Evolutionary conservation across 768 basidiomycete genomes (phyloP), one percentile per base, ranked within the genome.

Genomic region (Suillus subalutaceus): DNA sequence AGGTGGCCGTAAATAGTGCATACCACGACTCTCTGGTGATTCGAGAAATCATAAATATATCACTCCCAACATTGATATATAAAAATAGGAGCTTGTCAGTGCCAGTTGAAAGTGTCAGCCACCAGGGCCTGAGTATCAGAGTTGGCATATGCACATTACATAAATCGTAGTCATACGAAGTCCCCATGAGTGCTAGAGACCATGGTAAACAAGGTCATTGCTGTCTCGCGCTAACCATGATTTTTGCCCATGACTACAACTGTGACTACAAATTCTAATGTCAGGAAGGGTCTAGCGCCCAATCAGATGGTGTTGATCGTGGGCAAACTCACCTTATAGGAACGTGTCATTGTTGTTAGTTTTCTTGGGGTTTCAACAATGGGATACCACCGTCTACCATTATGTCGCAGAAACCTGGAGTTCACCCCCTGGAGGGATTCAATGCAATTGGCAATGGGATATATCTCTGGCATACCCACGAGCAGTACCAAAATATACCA

Each of bases 401-500:
- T 16, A 43, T 60, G 41, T 32, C 41, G 40, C 26, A 12, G 30
- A 43, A 41, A 43, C 18, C 58, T 41, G 40, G 40, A 12, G 26
- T 30, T 60, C 58, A 20, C 10, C 40, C 58, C 18, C 18, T 60
- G 59, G 59, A 60, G 43, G 59, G 59, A 26, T 60, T 60, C 18
- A 43, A 2, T 43, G 2, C 18, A 18, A 60, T 60, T 20, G 59
- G 59, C 41, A 60, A 18, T 43, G 59, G 59, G 26, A 60, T 60
- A 30, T 43, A 60, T 60, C 41, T 43, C 10, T 26, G 59, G 41
- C 5, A 12, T 18, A 30, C 3, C 18, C 10, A 3, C 20, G 40
- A 43, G 40, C 59, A 30, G 20, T 60, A 41, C 26, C 59, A 60
- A 26, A 41, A 43, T 60, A 43, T 60, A 43, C 69, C 20, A 30